Evolutionary conservation across 139 green algal genomes (phyloP).

Genomic region (Chlorella vulgaris): DNA sequence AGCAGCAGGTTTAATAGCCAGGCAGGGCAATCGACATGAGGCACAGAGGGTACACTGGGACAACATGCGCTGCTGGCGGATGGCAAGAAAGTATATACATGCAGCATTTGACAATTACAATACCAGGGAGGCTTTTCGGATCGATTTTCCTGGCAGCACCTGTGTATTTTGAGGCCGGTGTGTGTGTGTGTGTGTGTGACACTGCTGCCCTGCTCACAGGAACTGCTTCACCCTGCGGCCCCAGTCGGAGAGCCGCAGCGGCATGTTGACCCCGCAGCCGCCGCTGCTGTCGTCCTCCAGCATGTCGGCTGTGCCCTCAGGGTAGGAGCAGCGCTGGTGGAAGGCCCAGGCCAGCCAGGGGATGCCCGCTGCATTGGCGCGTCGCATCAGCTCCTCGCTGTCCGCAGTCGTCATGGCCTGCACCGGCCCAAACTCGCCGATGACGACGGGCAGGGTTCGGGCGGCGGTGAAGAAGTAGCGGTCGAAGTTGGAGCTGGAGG

Average conservation of each 20-base stretch:
- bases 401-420: slow-evolving; percentile 1
- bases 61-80: too few species aligned
- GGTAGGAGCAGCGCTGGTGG: slow-evolving; percentile 19
- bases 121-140: too few species aligned
- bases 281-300: not conserved
- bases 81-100: too few species aligned
- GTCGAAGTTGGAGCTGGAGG: not conserved
- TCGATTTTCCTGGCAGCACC: too few species aligned
- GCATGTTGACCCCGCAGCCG: slow-evolving; percentile 18
- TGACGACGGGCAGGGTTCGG: slow-evolving; percentile 1
- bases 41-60: too few species aligned
- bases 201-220: too few species aligned
- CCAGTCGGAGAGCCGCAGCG: slow-evolving; percentile 7
- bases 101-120: too few species aligned
- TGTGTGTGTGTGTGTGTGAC: too few species aligned
- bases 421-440: slow-evolving; percentile 2
- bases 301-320: too few species aligned
- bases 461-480: not conserved
- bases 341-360: slow-evolving; percentile 9
- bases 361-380: not conserved
- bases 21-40: too few species aligned
- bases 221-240: not conserved
- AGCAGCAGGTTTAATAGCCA: too few species aligned
- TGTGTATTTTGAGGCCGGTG: too few species aligned
- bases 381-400: not conserved